phyloP scores from a whole-genome alignment of 768 basidiomycete species.

The Mycena epipterygia region DNA sequence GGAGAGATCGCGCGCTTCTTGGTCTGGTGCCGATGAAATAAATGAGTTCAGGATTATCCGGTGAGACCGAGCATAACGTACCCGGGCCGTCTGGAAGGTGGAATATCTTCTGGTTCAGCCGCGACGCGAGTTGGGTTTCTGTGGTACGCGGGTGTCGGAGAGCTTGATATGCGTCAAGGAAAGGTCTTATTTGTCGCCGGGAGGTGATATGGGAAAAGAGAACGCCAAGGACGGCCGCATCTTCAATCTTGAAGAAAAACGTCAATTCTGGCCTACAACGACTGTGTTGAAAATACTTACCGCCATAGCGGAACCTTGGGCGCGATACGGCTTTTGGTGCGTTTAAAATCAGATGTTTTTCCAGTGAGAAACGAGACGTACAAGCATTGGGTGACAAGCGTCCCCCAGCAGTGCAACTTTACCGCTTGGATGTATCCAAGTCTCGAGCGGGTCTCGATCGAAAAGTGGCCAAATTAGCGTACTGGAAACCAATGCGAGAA shows the following conservation, averaged over 20 bases:
- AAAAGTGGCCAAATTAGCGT: slow-evolving; percentile 64
- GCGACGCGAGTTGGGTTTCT: slow-evolving; percentile 62
- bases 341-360: neutral
- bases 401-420: slow-evolving; percentile 65
- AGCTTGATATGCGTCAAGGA: slow-evolving; percentile 67
- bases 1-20: slow-evolving; percentile 62
- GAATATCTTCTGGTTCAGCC: slow-evolving; percentile 67
- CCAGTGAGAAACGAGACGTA: neutral
- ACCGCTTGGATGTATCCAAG: slow-evolving; percentile 62
- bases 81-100: slow-evolving; percentile 72
- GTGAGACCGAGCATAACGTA: neutral
- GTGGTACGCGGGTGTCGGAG: slow-evolving; percentile 68
- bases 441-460: slow-evolving; percentile 61
- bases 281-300: slow-evolving; percentile 40
- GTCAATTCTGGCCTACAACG: neutral
- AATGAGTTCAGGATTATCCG: neutral
- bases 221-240: slow-evolving; percentile 62
- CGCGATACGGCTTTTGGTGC: slow-evolving; percentile 60
- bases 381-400: slow-evolving; percentile 72
- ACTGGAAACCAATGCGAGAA: slow-evolving; percentile 57
- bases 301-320: slow-evolving; percentile 70
- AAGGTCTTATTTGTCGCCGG: slow-evolving; percentile 56
- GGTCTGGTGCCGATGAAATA: slow-evolving; percentile 36
- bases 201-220: slow-evolving; percentile 65
- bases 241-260: slow-evolving; percentile 54